phyloP scores from a whole-genome alignment of 2,329 filamentous ascomycete species.

The Endocalyx cinctus region DNA sequence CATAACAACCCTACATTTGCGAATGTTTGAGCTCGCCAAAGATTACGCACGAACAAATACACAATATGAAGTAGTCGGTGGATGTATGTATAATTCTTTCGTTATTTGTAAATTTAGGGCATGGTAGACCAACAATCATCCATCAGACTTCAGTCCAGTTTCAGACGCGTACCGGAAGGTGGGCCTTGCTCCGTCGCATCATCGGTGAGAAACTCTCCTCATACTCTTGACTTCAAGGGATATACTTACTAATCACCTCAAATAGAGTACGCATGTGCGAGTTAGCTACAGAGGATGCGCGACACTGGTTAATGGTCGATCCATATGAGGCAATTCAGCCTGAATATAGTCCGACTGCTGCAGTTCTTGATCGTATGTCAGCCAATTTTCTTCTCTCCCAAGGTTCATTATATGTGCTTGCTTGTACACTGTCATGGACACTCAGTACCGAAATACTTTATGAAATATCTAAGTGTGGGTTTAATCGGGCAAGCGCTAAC shows the following conservation, averaged over 20 bases:
- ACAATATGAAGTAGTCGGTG: conserved; percentile 79
- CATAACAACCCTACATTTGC: conserved; percentile 70
- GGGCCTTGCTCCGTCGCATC: conserved; percentile 67
- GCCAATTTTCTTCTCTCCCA: too few species aligned
- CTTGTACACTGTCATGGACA: too few species aligned
- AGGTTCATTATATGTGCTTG: too few species aligned
- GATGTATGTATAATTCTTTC: conserved; percentile 38
- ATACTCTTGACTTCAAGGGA: too few species aligned
- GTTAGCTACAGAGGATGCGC: conserved; percentile 69
- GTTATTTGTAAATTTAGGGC: not conserved
- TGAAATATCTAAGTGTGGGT: too few species aligned
- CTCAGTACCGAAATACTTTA: too few species aligned
- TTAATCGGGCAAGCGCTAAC: too few species aligned
- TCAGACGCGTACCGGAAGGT: conserved; percentile 68
- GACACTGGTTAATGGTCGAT: conserved; percentile 80
- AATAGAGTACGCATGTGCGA: conserved; percentile 76
- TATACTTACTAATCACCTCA: too few species aligned
- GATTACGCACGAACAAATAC: conserved; percentile 73
- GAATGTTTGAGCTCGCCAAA: conserved; percentile 84
- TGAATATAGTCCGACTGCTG: conserved; percentile 82
- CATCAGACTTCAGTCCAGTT: conserved; percentile 34
- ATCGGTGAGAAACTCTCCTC: conserved; percentile 55
- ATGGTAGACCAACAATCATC: too few species aligned
- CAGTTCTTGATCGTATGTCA: conserved; percentile 85
- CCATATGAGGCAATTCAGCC: conserved; percentile 84